Evolutionary conservation across 768 basidiomycete genomes (phyloP), one percentile per base, ranked within the genome.

Genomic region (Brasilioporus rufonigricans): DNA sequence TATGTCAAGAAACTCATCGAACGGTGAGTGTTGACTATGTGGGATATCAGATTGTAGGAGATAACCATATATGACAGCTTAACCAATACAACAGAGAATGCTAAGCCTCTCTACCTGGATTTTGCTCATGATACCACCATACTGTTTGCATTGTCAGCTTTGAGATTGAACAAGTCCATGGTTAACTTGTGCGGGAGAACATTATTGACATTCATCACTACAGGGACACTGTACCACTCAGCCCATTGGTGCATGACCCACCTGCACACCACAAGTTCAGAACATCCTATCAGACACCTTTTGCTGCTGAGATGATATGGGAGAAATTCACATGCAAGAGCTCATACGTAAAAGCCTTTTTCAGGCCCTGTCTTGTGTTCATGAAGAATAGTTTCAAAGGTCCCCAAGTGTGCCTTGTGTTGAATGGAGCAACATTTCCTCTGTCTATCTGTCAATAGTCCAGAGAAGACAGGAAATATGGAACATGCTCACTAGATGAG

Each of bases 271-370:
- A 77, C 31, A 72, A 70, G 41, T 77, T 70, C 64, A 62, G 65
- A 48, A 75, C 67, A 18, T 71, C 74, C 4, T n/a, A 58, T n/a
- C n/a, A n/a, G n/a, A n/a, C n/a, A n/a, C n/a, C n/a, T n/a, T n/a
- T n/a, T n/a, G n/a, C n/a, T n/a, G 76, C 74, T 26, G 68, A 65
- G 32, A 76, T 78, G 72, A 48, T 74, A 23, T 77, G 75, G 75
- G 76, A 77, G 62, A 70, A 61, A 57, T 77, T 76, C 59, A 65
- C 65, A 5, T 77, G 77, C 64, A 45, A 59, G 27, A 57, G 59
- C n/a, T 73, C 72, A 71, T 73, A 38, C 33, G 66, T 62, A 24
- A n/a, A n/a, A n/a, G n/a, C 12, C 21, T 5, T 14, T 4, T 14
- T 48, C 16, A 13, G n/a, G n/a, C 8, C 5, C 21, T 3, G 14